A percentile compares a stretch with the other conserved stretches of the same genome.
These are phyloP conservation scores for Cynanchum wilfordii DNA, from an alignment of 257 asterid genomes.

Conservation along the genomic window DNA sequence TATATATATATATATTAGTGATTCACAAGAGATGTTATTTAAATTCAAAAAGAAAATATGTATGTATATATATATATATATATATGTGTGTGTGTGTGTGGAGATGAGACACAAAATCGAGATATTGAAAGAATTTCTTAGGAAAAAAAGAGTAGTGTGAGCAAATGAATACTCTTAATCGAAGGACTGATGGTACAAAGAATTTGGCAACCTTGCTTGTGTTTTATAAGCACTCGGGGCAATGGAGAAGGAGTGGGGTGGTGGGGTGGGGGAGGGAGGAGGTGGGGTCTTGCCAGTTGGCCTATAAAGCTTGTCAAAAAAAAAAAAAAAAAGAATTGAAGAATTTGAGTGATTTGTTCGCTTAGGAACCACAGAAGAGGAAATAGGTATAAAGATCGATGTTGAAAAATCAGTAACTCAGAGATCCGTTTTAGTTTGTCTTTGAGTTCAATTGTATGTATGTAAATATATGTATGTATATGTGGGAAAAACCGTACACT, in stretches of 20 bases:
- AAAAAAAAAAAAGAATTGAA: slow-evolving; percentile 11
- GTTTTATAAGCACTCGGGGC: slow-evolving; percentile 24
- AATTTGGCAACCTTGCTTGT: slow-evolving; percentile 4
- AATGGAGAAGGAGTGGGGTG: slow-evolving; percentile 1
- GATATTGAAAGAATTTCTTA: not conserved
- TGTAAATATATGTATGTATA: no score
- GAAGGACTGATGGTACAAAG: slow-evolving; percentile 17
- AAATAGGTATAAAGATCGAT: slow-evolving; percentile 14
- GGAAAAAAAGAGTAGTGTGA: slow-evolving; percentile 3
- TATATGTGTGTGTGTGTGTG: no score
- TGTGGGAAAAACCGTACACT: no score
- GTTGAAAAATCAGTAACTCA: slow-evolving; percentile 19
- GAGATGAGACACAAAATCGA: no score
- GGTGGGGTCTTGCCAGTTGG: slow-evolving; percentile 36
- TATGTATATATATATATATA: no score
- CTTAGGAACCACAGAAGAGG: slow-evolving; percentile 50
- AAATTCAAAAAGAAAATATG: no score
- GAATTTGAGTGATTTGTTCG: slow-evolving; percentile 35
- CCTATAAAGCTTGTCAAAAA: slow-evolving; percentile 16
- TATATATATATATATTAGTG: no score
- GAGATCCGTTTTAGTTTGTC: not conserved
- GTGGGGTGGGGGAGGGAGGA: not conserved
- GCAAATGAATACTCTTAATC: slow-evolving; percentile 3
- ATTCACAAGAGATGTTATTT: no score
- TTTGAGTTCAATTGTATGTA: not conserved